Evolutionary conservation across 2,329 filamentous ascomycete species (phyloP), one percentile per base, ranked within the genome.

Genomic region (Nemania serpens): DNA sequence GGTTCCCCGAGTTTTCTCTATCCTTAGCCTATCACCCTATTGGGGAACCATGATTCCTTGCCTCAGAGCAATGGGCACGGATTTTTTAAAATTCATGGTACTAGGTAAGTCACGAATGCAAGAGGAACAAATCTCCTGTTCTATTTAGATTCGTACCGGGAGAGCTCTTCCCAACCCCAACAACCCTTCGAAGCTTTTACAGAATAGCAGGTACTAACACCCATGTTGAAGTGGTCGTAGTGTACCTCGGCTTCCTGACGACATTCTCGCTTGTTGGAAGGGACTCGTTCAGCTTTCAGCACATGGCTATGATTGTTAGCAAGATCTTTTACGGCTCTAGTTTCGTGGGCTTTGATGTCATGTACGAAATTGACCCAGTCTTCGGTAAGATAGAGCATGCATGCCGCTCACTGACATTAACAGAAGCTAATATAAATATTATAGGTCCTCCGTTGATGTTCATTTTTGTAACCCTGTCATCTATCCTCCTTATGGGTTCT

Each of bases 41-140:
- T 97, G 95, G 83, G 93, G 91, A 43, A 95, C 90, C 0, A 76
- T 95, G 50, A 93, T 97, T 61, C 93, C 93, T 0, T 96, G 93
- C 65, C 82, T 97, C 52, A 95, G 95, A 73, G 91, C 94, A 74
- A 97, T 97, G 93, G 90, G 90, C 41, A 94, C 93, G 75, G 92
- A 96, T 73, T 97, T 97, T 73, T 60, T 76, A 15, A 90, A 90
- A 67, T 91, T 94, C 60, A 79, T 84, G 76, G 89, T 91, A 1
- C 82, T 94, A 25, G 90, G 96, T 45, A 79, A 91, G 49, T 89
- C 15, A 50, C 18, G 47, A 36, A 42, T 96, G 10, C n/a, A 37
- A 3, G 17, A 45, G 10, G 17, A 41, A 1, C 3, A n/a, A n/a
- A 22, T 41, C 20, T 20, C 13, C 20, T 46, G 18, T 43, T 41